phyloP scores from a whole-genome alignment of 2,329 filamentous ascomycete genomes.

The Dactylellina leptospora region DNA sequence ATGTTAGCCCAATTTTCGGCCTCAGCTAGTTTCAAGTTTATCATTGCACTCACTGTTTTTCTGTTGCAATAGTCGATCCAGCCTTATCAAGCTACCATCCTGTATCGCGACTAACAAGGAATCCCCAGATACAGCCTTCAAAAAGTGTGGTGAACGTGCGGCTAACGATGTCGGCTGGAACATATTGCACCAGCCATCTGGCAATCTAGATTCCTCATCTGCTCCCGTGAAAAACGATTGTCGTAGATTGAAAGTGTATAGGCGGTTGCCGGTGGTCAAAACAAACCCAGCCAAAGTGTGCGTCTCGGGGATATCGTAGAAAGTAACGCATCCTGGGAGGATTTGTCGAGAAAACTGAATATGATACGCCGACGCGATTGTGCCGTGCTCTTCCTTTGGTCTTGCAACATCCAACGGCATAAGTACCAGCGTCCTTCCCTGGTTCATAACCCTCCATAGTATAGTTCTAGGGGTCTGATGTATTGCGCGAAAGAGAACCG shows the following conservation, averaged over 20 bases:
- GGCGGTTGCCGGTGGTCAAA: slow-evolving; percentile 75
- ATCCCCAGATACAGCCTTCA: slow-evolving; percentile 76
- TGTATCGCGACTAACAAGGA: slow-evolving; percentile 82
- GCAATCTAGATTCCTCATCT: slow-evolving; percentile 72
- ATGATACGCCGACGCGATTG: slow-evolving; percentile 78
- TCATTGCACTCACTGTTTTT: slow-evolving; percentile 38
- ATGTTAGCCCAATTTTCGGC: slow-evolving; percentile 8
- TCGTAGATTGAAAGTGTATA: slow-evolving; percentile 84
- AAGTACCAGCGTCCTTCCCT: slow-evolving; percentile 80
- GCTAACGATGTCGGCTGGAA: slow-evolving; percentile 76
- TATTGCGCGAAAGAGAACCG: slow-evolving; percentile 82
- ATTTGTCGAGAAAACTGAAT: slow-evolving; percentile 79
- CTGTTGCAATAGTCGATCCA: slow-evolving; percentile 67
- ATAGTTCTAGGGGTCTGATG: slow-evolving; percentile 82
- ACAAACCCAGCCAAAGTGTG: slow-evolving; percentile 82
- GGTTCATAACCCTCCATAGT: slow-evolving; percentile 87
- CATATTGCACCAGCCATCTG: slow-evolving; percentile 74
- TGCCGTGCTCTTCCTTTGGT: slow-evolving; percentile 68
- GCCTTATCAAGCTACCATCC: slow-evolving; percentile 76
- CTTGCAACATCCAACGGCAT: slow-evolving; percentile 82
- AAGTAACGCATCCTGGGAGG: slow-evolving; percentile 78
- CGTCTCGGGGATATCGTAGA: slow-evolving; percentile 80
- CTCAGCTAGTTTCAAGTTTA: background rate
- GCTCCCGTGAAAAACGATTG: slow-evolving; percentile 80
- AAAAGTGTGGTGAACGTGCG: slow-evolving; percentile 80